phyloP scores from a whole-genome alignment of 106 monocot genomes.

The Dendrobium catenatum region DNA sequence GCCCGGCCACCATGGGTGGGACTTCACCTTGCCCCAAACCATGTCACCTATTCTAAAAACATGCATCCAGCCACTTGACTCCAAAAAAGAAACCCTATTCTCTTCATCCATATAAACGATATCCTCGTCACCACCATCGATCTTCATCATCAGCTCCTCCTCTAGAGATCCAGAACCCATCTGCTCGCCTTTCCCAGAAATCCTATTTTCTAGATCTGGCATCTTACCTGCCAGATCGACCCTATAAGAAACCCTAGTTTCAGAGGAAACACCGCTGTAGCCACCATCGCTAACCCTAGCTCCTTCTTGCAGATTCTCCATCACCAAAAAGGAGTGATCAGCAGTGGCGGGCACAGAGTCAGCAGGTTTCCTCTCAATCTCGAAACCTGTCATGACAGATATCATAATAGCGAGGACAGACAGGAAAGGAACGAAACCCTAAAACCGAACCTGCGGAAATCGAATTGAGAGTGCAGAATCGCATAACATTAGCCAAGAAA shows the following conservation, averaged over 20 bases:
- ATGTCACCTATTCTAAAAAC: conserved; percentile 67
- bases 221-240: not conserved
- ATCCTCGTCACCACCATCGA: not conserved
- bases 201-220: conserved; percentile 5
- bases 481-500: not conserved
- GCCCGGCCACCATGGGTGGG: conserved; percentile 99
- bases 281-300: not conserved
- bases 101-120: not conserved
- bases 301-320: conserved; percentile 1
- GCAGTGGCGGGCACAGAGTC: not conserved
- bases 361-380: conserved; percentile 10
- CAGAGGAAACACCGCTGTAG: not conserved
- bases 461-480: not conserved
- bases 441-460: not conserved
- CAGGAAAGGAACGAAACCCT: not conserved
- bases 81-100: not conserved
- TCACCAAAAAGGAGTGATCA: conserved; percentile 8
- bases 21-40: conserved; percentile 99
- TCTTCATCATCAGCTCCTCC: not conserved
- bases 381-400: conserved; percentile 13
- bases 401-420: conserved; percentile 8
- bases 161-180: not conserved
- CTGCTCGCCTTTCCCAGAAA: conserved; percentile 3
- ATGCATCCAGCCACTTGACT: conserved; percentile 24
- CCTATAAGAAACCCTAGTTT: not conserved